Conservation (phyloP, 129 eudicot species). For the Tagetes patula region DNA sequence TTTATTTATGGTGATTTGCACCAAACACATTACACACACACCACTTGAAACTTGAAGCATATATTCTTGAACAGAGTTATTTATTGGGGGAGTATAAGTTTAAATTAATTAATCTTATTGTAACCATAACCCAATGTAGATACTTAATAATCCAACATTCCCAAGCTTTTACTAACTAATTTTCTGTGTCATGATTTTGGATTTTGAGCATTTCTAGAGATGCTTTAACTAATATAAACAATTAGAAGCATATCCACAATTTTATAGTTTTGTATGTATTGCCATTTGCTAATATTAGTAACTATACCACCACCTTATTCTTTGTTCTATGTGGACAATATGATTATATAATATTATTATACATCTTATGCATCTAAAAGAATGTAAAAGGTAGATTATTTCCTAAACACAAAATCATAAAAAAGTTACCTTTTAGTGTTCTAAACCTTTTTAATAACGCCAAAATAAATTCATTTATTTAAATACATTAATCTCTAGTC, state of each 20-base stretch:
- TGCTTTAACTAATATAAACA: conserved; percentile 27
- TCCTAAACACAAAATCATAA: no score
- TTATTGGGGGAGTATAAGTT: conserved; percentile 14
- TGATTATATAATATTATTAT: conserved; percentile 20
- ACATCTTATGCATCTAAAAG: no score
- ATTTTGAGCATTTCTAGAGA: conserved; percentile 36
- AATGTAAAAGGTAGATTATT: no score
- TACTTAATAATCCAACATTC: conserved; percentile 29
- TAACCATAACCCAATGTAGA: conserved; percentile 36
- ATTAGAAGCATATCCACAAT: conserved; percentile 33
- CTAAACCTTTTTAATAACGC: no score
- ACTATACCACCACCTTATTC: conserved; percentile 14
- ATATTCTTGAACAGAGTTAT: conserved; percentile 23
- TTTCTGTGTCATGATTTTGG: conserved; percentile 32
- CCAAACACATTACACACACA: not conserved
- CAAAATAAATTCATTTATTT: no score
- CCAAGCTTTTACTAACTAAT: conserved; percentile 22
- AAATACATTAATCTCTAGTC: no score
- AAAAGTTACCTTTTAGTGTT: no score
- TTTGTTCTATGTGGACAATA: conserved; percentile 18
- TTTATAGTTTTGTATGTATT: conserved; percentile 34
- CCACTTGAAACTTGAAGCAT: conserved; percentile 1
- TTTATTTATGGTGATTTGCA: conserved; percentile 8
- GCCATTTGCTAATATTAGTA: conserved; percentile 16
- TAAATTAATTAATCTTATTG: conserved; percentile 14